Conservation (phyloP, 2,329 filamentous ascomycete species). For the Claviceps citrina region DNA sequence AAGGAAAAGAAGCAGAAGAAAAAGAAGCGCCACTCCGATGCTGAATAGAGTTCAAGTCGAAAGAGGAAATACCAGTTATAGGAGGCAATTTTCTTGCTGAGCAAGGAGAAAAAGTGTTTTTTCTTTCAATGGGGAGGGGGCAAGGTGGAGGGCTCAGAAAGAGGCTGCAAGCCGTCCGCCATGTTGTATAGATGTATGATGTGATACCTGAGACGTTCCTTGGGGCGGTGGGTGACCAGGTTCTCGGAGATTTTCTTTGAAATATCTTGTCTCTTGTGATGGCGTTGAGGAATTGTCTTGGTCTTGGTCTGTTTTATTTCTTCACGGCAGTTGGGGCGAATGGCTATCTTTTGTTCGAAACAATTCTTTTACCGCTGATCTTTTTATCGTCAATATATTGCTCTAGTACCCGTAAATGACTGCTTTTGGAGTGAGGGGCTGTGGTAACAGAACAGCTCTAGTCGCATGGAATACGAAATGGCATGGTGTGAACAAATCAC, state of each 20-base stretch:
- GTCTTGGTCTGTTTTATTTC: slow-evolving; percentile 3
- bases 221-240: neutral
- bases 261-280: slow-evolving; percentile 15
- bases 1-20: slow-evolving; percentile 42
- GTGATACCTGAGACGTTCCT: slow-evolving; percentile 17
- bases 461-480: too few relatives aligned
- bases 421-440: too few relatives aligned
- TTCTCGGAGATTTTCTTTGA: slow-evolving; percentile 1
- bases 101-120: neutral
- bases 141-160: slow-evolving; percentile 1
- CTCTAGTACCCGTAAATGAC: too few relatives aligned
- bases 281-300: slow-evolving; percentile 19
- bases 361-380: neutral
- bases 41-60: slow-evolving; percentile 5
- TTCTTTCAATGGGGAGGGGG: neutral
- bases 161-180: slow-evolving; percentile 7
- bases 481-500: too few relatives aligned
- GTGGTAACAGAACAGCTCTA: too few relatives aligned
- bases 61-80: neutral
- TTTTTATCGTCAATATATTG: too few relatives aligned
- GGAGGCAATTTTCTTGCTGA: neutral
- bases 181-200: slow-evolving; percentile 11
- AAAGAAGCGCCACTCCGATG: slow-evolving; percentile 27
- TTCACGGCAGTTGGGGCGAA: slow-evolving; percentile 17
- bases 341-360: slow-evolving; percentile 10